Evolutionary conservation across 2,329 filamentous ascomycete species (phyloP).

Genomic region (Calonectria naviculata): DNA sequence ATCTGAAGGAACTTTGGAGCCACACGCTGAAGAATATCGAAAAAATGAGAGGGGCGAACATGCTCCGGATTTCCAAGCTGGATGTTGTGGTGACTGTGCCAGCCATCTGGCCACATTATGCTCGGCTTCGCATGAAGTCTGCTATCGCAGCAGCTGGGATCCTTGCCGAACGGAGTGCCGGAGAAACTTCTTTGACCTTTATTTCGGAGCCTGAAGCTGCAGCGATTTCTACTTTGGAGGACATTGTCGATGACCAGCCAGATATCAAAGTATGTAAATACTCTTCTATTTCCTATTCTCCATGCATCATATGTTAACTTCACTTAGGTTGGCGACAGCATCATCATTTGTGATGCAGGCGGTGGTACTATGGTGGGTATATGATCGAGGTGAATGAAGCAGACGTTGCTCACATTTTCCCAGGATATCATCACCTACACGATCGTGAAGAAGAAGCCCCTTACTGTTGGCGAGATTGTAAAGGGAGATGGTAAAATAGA

Average conservation of each 20-base stretch:
- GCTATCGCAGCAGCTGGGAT: slow-evolving; percentile 51
- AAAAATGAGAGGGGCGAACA: slow-evolving; percentile 29
- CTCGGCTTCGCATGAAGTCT: slow-evolving; percentile 48
- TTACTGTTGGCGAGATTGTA: slow-evolving; percentile 50
- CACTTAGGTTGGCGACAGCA: slow-evolving; percentile 33
- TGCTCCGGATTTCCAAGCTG: slow-evolving; percentile 40
- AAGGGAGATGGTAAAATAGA: slow-evolving; percentile 47
- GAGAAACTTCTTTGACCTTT: slow-evolving; percentile 47
- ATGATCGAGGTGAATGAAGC: not conserved
- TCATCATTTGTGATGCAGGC: slow-evolving; percentile 52
- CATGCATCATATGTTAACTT: not conserved
- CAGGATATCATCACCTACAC: slow-evolving; percentile 56
- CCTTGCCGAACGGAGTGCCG: slow-evolving; percentile 36
- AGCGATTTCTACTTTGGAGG: slow-evolving; percentile 50
- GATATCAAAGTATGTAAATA: slow-evolving; percentile 33
- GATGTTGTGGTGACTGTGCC: slow-evolving; percentile 56
- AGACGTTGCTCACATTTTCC: not conserved
- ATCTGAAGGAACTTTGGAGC: slow-evolving; percentile 47
- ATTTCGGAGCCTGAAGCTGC: slow-evolving; percentile 60
- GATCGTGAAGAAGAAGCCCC: slow-evolving; percentile 36
- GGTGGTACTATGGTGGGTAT: slow-evolving; percentile 50
- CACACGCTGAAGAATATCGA: slow-evolving; percentile 42
- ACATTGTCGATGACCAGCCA: slow-evolving; percentile 32
- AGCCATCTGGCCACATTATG: slow-evolving; percentile 57
- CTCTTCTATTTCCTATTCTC: not conserved